These are phyloP conservation scores for Tricholoma sp. DNA, from an alignment of 768 basidiomycete species.

Conservation along the genomic window DNA sequence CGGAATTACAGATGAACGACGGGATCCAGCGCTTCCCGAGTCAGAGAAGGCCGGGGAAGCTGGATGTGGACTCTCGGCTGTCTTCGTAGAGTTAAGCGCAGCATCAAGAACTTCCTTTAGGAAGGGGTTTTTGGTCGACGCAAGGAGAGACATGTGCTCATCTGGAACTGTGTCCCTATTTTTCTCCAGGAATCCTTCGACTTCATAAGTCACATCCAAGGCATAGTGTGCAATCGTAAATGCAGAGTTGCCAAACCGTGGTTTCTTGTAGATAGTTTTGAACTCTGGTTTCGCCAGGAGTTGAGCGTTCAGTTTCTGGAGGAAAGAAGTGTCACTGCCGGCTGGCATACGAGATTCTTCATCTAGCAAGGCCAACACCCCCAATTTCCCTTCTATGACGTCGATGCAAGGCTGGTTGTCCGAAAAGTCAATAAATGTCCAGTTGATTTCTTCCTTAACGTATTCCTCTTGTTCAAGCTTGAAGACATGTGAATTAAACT, in stretches of 20 bases:
- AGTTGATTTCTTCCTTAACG: conserved; percentile 96
- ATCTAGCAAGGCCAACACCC: conserved; percentile 89
- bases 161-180: conserved; percentile 99
- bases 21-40: conserved; percentile 69
- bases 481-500: conserved; percentile 99
- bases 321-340: conserved; percentile 88
- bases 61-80: conserved; percentile 63
- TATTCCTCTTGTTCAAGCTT: conserved; percentile 99
- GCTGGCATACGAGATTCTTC: conserved; percentile 96
- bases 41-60: conserved; percentile 76
- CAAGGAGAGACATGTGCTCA: conserved; percentile 89
- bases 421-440: conserved; percentile 99
- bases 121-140: conserved; percentile 85
- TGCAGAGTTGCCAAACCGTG: conserved; percentile 94
- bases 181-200: conserved; percentile 98
- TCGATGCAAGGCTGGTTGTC: conserved; percentile 99
- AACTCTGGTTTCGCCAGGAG: conserved; percentile 75
- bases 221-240: conserved; percentile 99
- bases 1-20: conserved; percentile 80
- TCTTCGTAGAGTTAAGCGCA: conserved; percentile 71
- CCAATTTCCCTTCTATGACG: conserved; percentile 95
- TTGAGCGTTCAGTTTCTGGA: conserved; percentile 87
- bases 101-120: conserved; percentile 92
- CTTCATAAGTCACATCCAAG: conserved; percentile 96
- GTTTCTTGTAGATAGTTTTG: conserved; percentile 93